These are phyloP conservation scores for Exobasidium cylindrosporum DNA, from an alignment of 1,284 basidiomycete species.

Conservation along the genomic window DNA sequence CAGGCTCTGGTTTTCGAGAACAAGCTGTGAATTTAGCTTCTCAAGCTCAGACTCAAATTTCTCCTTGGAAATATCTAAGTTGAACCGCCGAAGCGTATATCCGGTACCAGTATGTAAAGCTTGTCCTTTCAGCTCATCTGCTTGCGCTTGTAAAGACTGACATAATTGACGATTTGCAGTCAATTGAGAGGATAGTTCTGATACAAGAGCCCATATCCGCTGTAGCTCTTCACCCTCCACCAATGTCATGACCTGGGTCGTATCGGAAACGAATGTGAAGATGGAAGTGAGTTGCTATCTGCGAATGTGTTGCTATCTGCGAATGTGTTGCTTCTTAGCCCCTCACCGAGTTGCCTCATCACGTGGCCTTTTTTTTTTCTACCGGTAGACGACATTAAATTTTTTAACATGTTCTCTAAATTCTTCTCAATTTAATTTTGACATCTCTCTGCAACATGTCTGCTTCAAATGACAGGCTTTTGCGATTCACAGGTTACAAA, in stretches of 20 bases:
- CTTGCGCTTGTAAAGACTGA: constrained; percentile 69
- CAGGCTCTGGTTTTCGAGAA: constrained; percentile 88
- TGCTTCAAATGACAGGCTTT: constrained; percentile 23
- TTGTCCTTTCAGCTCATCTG: constrained; percentile 74
- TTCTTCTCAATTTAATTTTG: too few species aligned
- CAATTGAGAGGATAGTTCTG: constrained; percentile 64
- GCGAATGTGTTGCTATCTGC: too few species aligned
- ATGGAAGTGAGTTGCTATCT: too few species aligned
- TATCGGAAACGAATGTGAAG: too few species aligned
- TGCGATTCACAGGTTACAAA: constrained; percentile 71
- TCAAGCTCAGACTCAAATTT: constrained; percentile 89
- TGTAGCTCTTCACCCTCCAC: constrained; percentile 45
- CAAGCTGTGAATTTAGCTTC: constrained; percentile 78
- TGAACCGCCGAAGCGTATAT: constrained; percentile 80
- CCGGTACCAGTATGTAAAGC: constrained; percentile 74
- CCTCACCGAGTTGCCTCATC: too few species aligned
- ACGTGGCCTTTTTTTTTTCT: too few species aligned
- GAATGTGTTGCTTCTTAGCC: too few species aligned
- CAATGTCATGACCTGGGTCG: constrained; percentile 22
- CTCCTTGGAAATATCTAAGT: constrained; percentile 93
- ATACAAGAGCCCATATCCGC: constrained; percentile 49
- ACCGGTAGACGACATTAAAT: too few species aligned
- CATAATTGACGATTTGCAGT: constrained; percentile 78
- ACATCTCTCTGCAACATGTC: not conserved
- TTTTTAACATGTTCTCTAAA: too few species aligned